phyloP scores from a whole-genome alignment of 768 basidiomycete species.

The Tulasnella sp. region DNA sequence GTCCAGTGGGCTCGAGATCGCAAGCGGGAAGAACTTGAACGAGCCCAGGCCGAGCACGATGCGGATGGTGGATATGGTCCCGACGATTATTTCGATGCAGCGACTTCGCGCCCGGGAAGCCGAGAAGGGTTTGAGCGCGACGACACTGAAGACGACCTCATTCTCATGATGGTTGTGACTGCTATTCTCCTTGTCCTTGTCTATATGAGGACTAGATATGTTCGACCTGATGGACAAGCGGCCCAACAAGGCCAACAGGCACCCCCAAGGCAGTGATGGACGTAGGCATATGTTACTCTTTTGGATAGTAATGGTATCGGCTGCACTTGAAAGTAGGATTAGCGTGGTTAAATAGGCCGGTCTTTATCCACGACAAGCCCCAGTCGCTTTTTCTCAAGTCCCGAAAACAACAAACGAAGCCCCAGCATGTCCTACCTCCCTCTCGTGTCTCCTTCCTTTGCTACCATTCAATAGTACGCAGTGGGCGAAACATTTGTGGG shows the following conservation, averaged over 20 bases:
- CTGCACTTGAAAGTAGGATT: not conserved
- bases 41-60: constrained; percentile 29
- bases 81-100: constrained; percentile 29
- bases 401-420: too few relatives aligned
- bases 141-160: constrained; percentile 25
- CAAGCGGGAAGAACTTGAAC: constrained; percentile 40
- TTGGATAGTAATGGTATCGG: not conserved
- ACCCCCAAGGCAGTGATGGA: not conserved
- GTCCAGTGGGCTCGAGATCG: constrained; percentile 53
- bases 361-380: too few relatives aligned
- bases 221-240: not conserved
- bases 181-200: constrained; percentile 20
- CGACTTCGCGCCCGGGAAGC: constrained; percentile 24
- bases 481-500: too few relatives aligned
- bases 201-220: constrained; percentile 25
- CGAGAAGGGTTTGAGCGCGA: constrained; percentile 26
- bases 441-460: too few relatives aligned
- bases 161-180: constrained; percentile 26
- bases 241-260: not conserved
- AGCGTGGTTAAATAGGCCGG: too few relatives aligned
- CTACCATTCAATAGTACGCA: too few relatives aligned
- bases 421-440: too few relatives aligned
- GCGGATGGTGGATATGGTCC: constrained; percentile 29
- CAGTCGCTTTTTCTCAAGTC: too few relatives aligned
- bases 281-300: not conserved